A percentile compares a stretch with the other conserved stretches of the same genome.
phyloP scores from a whole-genome alignment of 306 rosid species.

The Luffa aegyptiaca region DNA sequence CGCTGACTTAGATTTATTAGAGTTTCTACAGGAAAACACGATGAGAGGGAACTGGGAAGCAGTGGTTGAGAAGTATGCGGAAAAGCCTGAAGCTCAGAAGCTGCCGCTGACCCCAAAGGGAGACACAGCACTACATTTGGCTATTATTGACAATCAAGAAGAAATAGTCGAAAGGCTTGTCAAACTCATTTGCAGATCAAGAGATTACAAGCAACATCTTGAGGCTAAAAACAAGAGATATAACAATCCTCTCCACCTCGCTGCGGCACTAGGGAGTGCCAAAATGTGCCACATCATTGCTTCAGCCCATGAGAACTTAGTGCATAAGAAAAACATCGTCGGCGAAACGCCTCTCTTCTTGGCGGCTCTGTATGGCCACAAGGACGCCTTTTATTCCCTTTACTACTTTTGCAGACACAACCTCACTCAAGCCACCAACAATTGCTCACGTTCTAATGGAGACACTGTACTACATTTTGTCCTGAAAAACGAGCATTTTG shows the following conservation, averaged over 20 bases:
- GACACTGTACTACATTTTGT: slow-evolving; percentile 47
- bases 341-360: slow-evolving; percentile 45
- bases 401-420: background rate
- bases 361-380: slow-evolving; percentile 31
- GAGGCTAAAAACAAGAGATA: slow-evolving; percentile 4
- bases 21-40: background rate
- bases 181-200: background rate
- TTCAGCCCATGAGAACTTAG: fast-evolving
- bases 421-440: background rate
- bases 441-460: slow-evolving; percentile 25
- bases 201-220: background rate
- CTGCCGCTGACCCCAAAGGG: background rate
- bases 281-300: slow-evolving; percentile 12
- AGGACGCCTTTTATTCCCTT: slow-evolving; percentile 22
- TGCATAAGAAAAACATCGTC: slow-evolving; percentile 14
- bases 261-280: slow-evolving; percentile 22
- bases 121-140: slow-evolving; percentile 19
- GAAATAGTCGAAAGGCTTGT: background rate
- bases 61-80: background rate
- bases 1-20: no score
- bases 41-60: background rate
- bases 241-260: slow-evolving; percentile 39
- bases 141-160: slow-evolving; percentile 17
- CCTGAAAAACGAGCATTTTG: slow-evolving; percentile 25
- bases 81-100: background rate